Conservation (phyloP, 768 basidiomycete genomes). For the Panus rudis region DNA sequence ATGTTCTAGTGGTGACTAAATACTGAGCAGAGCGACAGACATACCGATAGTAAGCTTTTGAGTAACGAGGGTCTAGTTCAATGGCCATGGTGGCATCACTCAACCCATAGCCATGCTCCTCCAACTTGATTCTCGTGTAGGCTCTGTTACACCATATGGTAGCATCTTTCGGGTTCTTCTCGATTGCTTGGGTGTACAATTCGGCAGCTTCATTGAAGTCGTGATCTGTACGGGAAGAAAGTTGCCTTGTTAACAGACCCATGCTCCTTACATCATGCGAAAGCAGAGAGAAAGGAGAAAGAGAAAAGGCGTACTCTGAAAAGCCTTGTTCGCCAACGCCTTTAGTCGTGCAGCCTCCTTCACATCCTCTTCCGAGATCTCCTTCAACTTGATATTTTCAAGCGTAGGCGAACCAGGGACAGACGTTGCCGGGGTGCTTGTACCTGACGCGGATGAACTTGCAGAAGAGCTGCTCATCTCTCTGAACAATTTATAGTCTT, state of each 20-base stretch:
- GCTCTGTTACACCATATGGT: constrained; percentile 95
- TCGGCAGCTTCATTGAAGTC: constrained; percentile 71
- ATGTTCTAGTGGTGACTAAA: not conserved
- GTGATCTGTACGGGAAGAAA: constrained; percentile 40
- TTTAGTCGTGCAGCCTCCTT: constrained; percentile 68
- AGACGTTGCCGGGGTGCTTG: not conserved
- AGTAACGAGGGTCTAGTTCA: constrained; percentile 79
- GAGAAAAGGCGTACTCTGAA: constrained; percentile 44
- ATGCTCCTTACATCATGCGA: not conserved
- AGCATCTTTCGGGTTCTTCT: constrained; percentile 80
- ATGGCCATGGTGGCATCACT: constrained; percentile 83
- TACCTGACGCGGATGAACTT: not conserved
- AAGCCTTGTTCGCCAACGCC: constrained; percentile 83
- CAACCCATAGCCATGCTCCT: constrained; percentile 91
- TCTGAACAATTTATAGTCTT: too few species aligned
- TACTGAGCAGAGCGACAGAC: constrained; percentile 13
- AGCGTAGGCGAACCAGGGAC: not conserved
- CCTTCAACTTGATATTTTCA: constrained; percentile 29
- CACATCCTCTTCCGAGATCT: constrained; percentile 66
- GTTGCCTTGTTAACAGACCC: not conserved
- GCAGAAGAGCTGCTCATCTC: not conserved
- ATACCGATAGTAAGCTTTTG: constrained; percentile 83
- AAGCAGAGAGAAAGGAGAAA: not conserved
- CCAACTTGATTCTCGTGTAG: constrained; percentile 84
- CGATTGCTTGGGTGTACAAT: constrained; percentile 80